phyloP scores from a whole-genome alignment of 805 yeast species.

The Starmerella gropengiesseri region DNA sequence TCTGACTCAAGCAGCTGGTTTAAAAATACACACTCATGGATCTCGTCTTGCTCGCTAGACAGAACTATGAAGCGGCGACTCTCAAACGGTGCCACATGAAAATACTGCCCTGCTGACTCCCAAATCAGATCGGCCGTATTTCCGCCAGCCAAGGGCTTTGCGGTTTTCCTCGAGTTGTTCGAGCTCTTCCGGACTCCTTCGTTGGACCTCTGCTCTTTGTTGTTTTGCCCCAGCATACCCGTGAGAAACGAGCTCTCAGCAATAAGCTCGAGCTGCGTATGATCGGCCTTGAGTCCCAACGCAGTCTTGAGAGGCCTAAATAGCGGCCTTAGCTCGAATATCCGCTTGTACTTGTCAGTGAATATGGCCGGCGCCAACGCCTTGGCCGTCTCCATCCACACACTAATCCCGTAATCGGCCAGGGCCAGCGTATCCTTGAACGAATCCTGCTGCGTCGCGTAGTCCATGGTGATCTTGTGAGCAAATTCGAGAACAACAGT shows the following conservation, averaged over 20 bases:
- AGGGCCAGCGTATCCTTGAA: slow-evolving; percentile 5
- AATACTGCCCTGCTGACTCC: neutral
- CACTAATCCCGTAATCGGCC: slow-evolving; percentile 8
- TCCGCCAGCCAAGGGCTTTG: too few relatives aligned
- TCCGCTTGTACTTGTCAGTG: neutral
- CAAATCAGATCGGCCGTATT: neutral
- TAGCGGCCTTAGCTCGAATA: slow-evolving; percentile 1
- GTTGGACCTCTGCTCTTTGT: too few relatives aligned
- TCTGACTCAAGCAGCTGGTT: slow-evolving; percentile 3
- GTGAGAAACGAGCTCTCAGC: slow-evolving; percentile 4
- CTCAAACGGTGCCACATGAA: slow-evolving; percentile 2
- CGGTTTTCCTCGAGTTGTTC: too few relatives aligned
- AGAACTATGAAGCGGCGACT: slow-evolving; percentile 9
- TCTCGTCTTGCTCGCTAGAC: neutral
- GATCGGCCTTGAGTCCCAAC: neutral
- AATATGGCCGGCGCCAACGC: slow-evolving; percentile 16
- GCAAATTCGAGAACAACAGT: slow-evolving; percentile 6
- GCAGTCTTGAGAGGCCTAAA: slow-evolving; percentile 9
- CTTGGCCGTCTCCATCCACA: neutral
- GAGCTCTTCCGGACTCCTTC: too few relatives aligned
- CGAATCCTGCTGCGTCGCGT: neutral
- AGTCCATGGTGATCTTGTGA: neutral
- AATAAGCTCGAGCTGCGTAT: slow-evolving; percentile 1
- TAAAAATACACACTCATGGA: slow-evolving; percentile 10
- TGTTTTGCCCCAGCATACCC: too few relatives aligned